Evolutionary conservation across 768 basidiomycete genomes (phyloP), one percentile per base, ranked within the genome.

Genomic region (Mycena floridula): DNA sequence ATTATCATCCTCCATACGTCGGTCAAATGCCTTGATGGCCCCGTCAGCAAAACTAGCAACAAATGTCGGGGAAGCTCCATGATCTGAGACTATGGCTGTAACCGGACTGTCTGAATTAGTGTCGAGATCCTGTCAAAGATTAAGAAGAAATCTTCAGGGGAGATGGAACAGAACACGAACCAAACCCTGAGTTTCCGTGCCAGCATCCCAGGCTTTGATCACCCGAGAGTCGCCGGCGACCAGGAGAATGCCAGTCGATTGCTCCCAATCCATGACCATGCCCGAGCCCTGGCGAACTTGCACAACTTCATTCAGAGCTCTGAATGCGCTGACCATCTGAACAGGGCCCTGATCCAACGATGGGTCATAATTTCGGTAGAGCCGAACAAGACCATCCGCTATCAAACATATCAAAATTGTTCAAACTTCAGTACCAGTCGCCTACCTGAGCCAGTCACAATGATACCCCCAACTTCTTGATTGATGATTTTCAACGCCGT

Each of bases 31-130:
- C 54, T 88, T 84, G 42, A 98, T 77, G 4, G 74, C 74, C 9
- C 96, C 96, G 61, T 98, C 92, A 13, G 87, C 96, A 60, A 97
- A 97, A 46, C 93, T 84, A 7, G 91, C 87, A 12, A 89, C 72
- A 63, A 97, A 92, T 2, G 82, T 82, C 46, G 88, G 81, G 15
- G 85, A 81, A 0, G 81, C 74, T 12, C 81, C 80, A 37, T 77
- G 60, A 50, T 96, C 92, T 8, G 86, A 89, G 2, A 78, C 72
- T 40, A 99, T 79, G 0, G 87, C 74, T 0, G 96, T 98, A 11
- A 94, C 78, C 35, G 92, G 89, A 48, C 90, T 89, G 35, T 94
- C 89, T 5, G 90, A 84, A 48, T 90, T 81, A 2, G 96, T 97
- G 42, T 86, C 80, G 47, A 96, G 63, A 56, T 95, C 91, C 95